Evolutionary conservation across 106 monocot species (phyloP).

Genomic region (Acorus calamus): DNA sequence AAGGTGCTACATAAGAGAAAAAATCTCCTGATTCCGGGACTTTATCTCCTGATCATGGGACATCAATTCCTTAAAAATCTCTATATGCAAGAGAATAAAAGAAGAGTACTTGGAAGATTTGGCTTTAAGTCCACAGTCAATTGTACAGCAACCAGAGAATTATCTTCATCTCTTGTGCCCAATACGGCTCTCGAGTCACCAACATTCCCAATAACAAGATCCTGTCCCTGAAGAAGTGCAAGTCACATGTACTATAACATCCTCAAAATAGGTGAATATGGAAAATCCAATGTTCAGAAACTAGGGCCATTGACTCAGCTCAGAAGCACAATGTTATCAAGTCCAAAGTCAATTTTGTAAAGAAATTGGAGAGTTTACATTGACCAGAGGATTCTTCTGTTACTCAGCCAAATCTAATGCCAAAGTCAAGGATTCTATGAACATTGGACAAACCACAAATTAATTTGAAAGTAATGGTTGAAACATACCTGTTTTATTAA

Average conservation of each 20-base stretch:
- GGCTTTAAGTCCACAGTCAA: conserved; percentile 90
- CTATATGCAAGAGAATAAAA: neutral
- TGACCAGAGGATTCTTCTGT: no score
- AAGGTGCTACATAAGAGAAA: no score
- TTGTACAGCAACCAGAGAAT: conserved; percentile 63
- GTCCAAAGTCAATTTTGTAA: neutral
- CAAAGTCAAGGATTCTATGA: conserved; percentile 2
- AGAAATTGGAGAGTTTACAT: neutral
- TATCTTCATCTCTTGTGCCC: conserved; percentile 59
- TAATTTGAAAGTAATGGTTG: neutral
- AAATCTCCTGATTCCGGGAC: no score
- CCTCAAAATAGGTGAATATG: conserved; percentile 11
- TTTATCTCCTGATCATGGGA: no score
- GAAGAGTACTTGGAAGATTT: conserved; percentile 73
- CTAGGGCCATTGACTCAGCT: neutral
- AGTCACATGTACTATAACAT: conserved; percentile 13
- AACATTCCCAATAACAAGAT: conserved; percentile 85
- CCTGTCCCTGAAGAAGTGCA: conserved; percentile 49
- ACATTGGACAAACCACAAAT: neutral
- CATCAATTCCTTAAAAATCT: no score
- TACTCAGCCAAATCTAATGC: neutral
- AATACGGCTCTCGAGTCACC: conserved; percentile 87
- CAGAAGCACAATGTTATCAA: neutral
- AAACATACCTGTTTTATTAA: conserved; percentile 63
- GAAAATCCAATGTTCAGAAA: conserved; percentile 7